Evolutionary conservation across 2,329 filamentous ascomycete genomes (phyloP), one percentile per base, ranked within the genome.

Genomic region (Fusarium sambucinum): DNA sequence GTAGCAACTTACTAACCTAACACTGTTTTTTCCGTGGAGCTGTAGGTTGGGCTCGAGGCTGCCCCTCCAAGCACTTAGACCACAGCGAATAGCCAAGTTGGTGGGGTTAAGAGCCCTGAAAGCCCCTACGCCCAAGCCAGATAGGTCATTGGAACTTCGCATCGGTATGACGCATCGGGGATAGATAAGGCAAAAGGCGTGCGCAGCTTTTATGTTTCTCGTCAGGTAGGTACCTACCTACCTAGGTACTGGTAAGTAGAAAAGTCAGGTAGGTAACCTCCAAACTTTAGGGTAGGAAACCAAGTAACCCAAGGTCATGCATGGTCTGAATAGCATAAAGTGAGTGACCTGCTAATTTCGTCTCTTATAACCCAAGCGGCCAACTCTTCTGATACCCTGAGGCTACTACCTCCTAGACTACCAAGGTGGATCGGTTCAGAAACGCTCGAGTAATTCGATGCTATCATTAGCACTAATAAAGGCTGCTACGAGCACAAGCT

Each of bases 81-180:
- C 2, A 6, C n/a, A n/a, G n/a, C n/a, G n/a, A n/a, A n/a, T n/a
- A n/a, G n/a, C 32, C 30, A 29, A 30, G 33, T 52, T 70, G 63
- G 68, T 70, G 68, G 68, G 67, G 68, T 68, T 70, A 42, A 33
- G 59, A 68, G 68, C 68, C 68, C 68, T 70, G 68, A 70, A 42
- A 45, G 51, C 19, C n/a, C 41, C 33, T 32, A 45, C 29, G 11
- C 35, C 35, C 11, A 2, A 11, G n/a, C 21, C 19, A 13, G 35
- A 27, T 29, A 14, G 42, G n/a, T 33, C 56, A 61, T 35, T 55
- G 40, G 38, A 50, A 57, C 55, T 42, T 45, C 33, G 23, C 17
- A 27, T 37, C 42, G 46, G 50, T 50, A 66, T 66, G 62, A 67
- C 63, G 62, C 63, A 67, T 67, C 57, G 33, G 32, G 16, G 17